Percentiles rank a stretch among this genome's conserved stretches.
phyloP scores from a whole-genome alignment of 164 flowering plant genomes.

The Magnolia sinica region DNA sequence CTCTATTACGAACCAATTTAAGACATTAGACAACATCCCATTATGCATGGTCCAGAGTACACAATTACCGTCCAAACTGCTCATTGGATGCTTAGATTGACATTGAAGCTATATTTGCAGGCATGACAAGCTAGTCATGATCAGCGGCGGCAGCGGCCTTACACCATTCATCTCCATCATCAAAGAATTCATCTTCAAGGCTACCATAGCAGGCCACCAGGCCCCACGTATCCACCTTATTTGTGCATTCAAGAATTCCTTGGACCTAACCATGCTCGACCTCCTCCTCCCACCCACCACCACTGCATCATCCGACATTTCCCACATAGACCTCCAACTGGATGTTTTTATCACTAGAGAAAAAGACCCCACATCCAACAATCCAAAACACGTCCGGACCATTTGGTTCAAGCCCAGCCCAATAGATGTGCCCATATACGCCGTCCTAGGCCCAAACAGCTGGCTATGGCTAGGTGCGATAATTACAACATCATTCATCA shows the following conservation, averaged over 20 bases:
- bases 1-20: too few relatives aligned
- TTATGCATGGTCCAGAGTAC: neutral
- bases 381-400: conserved; percentile 22
- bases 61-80: too few relatives aligned
- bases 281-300: conserved; percentile 55
- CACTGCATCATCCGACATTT: conserved; percentile 23
- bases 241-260: conserved; percentile 51
- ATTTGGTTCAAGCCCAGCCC: conserved; percentile 61
- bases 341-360: conserved; percentile 80
- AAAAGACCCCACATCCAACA: conserved; percentile 26
- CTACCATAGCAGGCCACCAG: conserved; percentile 23
- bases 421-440: conserved; percentile 46
- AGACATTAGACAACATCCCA: neutral
- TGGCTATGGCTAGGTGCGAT: conserved; percentile 74
- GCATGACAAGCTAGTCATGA: conserved; percentile 73
- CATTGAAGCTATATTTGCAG: conserved; percentile 28
- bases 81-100: too few relatives aligned
- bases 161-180: conserved; percentile 75
- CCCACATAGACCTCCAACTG: conserved; percentile 46
- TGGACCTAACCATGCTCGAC: conserved; percentile 63
- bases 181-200: conserved; percentile 46
- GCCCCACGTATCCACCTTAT: conserved; percentile 51
- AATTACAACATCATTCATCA: conserved; percentile 62
- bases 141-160: conserved; percentile 84
- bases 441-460: conserved; percentile 59